A percentile compares a stretch with the other conserved stretches of the same genome.
Conservation (phyloP, 2,329 filamentous ascomycete species). For the Hypoxylon sp. region DNA sequence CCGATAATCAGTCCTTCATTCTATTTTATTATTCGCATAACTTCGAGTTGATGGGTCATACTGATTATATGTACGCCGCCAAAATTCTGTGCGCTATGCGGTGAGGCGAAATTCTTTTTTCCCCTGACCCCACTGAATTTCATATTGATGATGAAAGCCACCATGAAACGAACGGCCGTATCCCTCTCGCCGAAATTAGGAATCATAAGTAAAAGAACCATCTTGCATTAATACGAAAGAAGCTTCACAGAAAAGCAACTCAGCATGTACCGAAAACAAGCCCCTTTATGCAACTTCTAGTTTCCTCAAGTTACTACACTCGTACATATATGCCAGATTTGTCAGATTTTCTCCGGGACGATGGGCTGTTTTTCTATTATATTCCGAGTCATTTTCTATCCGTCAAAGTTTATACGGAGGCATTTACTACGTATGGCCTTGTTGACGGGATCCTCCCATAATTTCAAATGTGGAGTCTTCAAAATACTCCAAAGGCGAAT, state of each 20-base stretch:
- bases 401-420: neutral
- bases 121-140: conserved; percentile 2
- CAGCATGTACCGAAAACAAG: conserved; percentile 4
- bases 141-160: neutral
- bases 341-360: neutral
- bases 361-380: neutral
- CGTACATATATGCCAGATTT: neutral
- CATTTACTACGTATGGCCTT: conserved; percentile 11
- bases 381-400: neutral
- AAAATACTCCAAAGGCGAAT: conserved; percentile 27
- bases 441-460: conserved; percentile 32
- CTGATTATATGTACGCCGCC: neutral
- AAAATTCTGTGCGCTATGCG: conserved; percentile 13
- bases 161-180: neutral
- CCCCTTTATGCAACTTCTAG: conserved; percentile 11
- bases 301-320: neutral
- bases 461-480: conserved; percentile 37
- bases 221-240: conserved; percentile 16
- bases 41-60: neutral
- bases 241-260: conserved; percentile 12
- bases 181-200: conserved; percentile 1
- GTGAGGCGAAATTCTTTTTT: conserved; percentile 14
- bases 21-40: conserved; percentile 6
- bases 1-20: neutral
- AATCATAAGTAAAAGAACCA: conserved; percentile 4